Conservation (phyloP, 1,284 basidiomycete species). For the Vanrija sp. region DNA sequence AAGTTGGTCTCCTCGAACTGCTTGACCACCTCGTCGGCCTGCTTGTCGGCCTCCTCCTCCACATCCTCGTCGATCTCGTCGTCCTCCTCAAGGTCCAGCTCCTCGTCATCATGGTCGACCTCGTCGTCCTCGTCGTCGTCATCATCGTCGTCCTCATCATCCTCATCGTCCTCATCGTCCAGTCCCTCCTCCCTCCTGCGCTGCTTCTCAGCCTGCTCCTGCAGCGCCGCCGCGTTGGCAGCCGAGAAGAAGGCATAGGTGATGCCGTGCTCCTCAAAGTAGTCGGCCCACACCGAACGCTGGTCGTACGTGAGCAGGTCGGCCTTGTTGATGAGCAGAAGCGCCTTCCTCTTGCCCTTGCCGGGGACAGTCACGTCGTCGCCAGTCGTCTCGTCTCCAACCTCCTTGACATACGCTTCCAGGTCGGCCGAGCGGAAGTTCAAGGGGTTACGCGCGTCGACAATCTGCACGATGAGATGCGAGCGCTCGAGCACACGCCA, state of each 20-base stretch:
- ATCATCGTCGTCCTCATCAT: slow-evolving; percentile 27
- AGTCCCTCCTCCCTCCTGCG: slow-evolving; percentile 42
- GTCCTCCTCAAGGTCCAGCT: slow-evolving; percentile 22
- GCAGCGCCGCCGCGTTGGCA: slow-evolving; percentile 77
- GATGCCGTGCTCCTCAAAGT: slow-evolving; percentile 78
- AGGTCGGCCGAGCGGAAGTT: slow-evolving; percentile 89
- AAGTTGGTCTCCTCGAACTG: slow-evolving; percentile 26
- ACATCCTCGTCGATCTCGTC: slow-evolving; percentile 37
- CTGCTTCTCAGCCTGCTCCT: slow-evolving; percentile 60
- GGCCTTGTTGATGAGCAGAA: slow-evolving; percentile 94
- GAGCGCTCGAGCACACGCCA: slow-evolving; percentile 94
- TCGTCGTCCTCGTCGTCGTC: slow-evolving; percentile 31
- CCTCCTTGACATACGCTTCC: slow-evolving; percentile 78
- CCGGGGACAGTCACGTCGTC: slow-evolving; percentile 64
- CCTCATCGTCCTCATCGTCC: slow-evolving; percentile 23
- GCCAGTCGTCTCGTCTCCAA: slow-evolving; percentile 61
- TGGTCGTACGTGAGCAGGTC: slow-evolving; percentile 86
- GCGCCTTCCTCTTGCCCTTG: slow-evolving; percentile 63
- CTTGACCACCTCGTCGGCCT: slow-evolving; percentile 20
- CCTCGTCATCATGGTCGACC: slow-evolving; percentile 18
- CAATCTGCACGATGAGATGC: slow-evolving; percentile 89
- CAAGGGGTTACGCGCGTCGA: slow-evolving; percentile 88
- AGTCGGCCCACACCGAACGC: slow-evolving; percentile 87
- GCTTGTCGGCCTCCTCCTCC: slow-evolving; percentile 11
- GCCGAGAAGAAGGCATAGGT: slow-evolving; percentile 96